Evolutionary conservation across 2,329 filamentous ascomycete species (phyloP).

Genomic region (Rutstroemia sp.): DNA sequence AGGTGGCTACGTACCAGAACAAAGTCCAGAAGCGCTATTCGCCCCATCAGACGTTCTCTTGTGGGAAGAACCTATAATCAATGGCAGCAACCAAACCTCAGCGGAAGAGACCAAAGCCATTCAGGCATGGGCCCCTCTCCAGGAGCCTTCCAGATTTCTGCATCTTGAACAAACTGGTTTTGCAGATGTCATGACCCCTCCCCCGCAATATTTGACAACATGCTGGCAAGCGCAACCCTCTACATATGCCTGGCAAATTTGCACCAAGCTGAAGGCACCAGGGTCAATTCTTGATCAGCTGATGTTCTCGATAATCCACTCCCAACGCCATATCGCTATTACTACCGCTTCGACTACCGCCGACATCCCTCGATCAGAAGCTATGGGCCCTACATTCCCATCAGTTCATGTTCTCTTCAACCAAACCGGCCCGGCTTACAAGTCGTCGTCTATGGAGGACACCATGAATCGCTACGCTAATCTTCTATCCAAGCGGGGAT

Average conservation of each 20-base stretch:
- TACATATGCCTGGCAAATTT: constrained; percentile 26
- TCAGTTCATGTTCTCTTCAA: constrained; percentile 25
- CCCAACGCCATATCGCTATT: constrained; percentile 21
- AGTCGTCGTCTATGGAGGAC: constrained; percentile 19
- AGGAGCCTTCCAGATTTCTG: constrained; percentile 23
- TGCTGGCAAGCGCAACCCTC: constrained; percentile 28
- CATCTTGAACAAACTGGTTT: constrained; percentile 12
- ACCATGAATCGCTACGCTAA: constrained; percentile 24
- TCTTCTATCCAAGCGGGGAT: constrained; percentile 22
- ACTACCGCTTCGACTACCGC: constrained; percentile 1
- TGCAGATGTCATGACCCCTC: neutral
- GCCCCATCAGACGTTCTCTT: neutral
- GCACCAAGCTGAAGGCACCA: constrained; percentile 26
- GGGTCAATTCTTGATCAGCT: constrained; percentile 24
- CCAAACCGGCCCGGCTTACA: constrained; percentile 15
- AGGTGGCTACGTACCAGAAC: neutral
- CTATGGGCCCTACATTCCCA: constrained; percentile 20
- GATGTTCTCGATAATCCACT: constrained; percentile 24
- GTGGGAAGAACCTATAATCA: neutral
- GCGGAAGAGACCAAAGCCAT: constrained; percentile 13
- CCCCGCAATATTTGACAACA: constrained; percentile 9
- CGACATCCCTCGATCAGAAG: constrained; percentile 14
- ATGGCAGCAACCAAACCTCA: neutral
- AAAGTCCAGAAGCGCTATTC: neutral
- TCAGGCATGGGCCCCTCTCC: constrained; percentile 24